phyloP scores from a whole-genome alignment of 108 stramenopile genomes.

The Aurantiochytrium sp. region DNA sequence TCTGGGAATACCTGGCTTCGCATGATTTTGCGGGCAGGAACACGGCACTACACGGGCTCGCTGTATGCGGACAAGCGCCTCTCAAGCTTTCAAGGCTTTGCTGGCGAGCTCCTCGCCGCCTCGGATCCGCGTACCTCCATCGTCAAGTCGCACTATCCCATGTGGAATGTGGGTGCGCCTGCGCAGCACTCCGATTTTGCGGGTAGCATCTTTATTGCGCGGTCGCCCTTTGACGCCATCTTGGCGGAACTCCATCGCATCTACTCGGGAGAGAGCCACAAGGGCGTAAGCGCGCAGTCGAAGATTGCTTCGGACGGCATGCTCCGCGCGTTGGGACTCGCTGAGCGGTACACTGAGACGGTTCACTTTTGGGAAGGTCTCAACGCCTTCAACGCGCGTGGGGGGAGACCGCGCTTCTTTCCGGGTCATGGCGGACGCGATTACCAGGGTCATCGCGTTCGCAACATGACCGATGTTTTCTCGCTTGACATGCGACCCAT shows the following conservation, averaged over 20 bases:
- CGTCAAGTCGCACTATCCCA: background rate
- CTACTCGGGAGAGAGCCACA: background rate
- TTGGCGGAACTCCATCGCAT: conserved; percentile 4
- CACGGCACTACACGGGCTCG: background rate
- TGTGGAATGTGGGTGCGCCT: background rate
- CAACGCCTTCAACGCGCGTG: background rate
- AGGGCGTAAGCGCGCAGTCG: background rate
- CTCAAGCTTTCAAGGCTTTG: background rate
- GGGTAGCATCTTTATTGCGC: background rate
- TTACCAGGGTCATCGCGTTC: background rate
- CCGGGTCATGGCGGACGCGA: background rate
- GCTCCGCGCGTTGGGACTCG: background rate
- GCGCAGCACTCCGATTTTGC: background rate
- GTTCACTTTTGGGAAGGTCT: conserved; percentile 19
- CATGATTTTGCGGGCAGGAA: background rate
- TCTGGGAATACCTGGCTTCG: conserved; percentile 3
- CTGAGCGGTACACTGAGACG: background rate
- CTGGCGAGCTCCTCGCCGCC: background rate
- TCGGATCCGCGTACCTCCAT: background rate
- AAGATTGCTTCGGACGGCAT: background rate
- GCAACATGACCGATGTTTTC: background rate
- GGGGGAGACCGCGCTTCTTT: background rate
- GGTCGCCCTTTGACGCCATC: background rate
- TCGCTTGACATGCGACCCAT: background rate
- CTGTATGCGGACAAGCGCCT: background rate